Conservation (phyloP, 805 yeast species). For the Sungouiozyma ichnusensis region DNA sequence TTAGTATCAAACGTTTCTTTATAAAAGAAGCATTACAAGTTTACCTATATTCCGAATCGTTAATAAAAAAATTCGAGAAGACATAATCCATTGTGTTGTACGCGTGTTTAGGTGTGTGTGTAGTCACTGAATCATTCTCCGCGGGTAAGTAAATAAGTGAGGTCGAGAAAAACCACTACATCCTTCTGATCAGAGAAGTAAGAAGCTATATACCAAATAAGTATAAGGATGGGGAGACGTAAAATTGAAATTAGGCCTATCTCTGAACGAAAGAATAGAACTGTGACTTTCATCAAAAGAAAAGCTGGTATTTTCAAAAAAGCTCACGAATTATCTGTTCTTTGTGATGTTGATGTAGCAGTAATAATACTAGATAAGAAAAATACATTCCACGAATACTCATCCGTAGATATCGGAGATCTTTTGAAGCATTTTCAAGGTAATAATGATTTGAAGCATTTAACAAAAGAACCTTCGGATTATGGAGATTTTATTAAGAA, state of each 20-base stretch:
- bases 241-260: constrained; percentile 90
- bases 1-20: too few species aligned
- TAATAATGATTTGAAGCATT: constrained; percentile 6
- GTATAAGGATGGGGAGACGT: constrained; percentile 76
- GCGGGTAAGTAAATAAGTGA: too few species aligned
- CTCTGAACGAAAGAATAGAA: constrained; percentile 68
- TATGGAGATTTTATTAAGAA: constrained; percentile 48
- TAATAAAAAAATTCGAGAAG: too few species aligned
- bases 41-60: too few species aligned
- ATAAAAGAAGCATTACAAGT: too few species aligned
- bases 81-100: too few species aligned
- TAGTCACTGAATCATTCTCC: too few species aligned
- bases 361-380: constrained; percentile 78
- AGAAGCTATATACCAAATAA: background rate
- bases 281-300: constrained; percentile 74
- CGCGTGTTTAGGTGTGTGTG: too few species aligned
- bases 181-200: too few species aligned
- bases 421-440: constrained; percentile 34
- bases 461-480: constrained; percentile 37
- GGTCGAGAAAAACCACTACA: too few species aligned
- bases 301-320: constrained; percentile 85
- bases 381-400: constrained; percentile 75
- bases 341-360: constrained; percentile 89
- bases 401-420: constrained; percentile 54
- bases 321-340: constrained; percentile 55